A percentile compares a stretch with the other conserved stretches of the same genome.
These are phyloP conservation scores for Russula sp. DNA, from an alignment of 768 basidiomycete genomes.

Conservation along the genomic window DNA sequence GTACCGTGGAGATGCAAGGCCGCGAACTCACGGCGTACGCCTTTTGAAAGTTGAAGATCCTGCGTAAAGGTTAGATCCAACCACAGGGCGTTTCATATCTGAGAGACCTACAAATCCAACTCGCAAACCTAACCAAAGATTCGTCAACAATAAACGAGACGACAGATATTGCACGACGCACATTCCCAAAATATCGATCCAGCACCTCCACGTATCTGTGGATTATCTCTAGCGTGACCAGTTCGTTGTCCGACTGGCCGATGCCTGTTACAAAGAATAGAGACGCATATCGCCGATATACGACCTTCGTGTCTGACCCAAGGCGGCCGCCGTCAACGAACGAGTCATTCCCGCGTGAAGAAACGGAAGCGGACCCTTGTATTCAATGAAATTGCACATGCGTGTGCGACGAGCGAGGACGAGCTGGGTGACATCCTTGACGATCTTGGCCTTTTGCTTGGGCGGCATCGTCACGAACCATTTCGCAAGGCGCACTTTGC, in stretches of 20 bases:
- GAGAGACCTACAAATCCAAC: slow-evolving; percentile 68
- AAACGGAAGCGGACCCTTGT: slow-evolving; percentile 65
- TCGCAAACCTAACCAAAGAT: slow-evolving; percentile 66
- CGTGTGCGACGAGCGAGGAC: slow-evolving; percentile 81
- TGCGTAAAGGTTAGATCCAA: slow-evolving; percentile 29
- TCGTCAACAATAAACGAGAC: neutral
- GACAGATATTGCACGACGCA: slow-evolving; percentile 35
- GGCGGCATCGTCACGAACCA: slow-evolving; percentile 87
- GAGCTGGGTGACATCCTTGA: slow-evolving; percentile 92
- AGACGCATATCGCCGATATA: slow-evolving; percentile 93
- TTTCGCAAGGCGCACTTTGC: slow-evolving; percentile 91
- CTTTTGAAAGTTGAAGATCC: slow-evolving; percentile 97
- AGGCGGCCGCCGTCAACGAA: neutral
- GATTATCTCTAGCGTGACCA: slow-evolving; percentile 86
- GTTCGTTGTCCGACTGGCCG: slow-evolving; percentile 80
- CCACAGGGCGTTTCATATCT: neutral
- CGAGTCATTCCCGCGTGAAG: neutral
- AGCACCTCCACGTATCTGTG: slow-evolving; percentile 94
- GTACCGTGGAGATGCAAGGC: neutral
- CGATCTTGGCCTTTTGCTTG: slow-evolving; percentile 82
- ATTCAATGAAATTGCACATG: slow-evolving; percentile 96
- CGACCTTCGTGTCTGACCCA: slow-evolving; percentile 67
- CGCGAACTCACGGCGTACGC: slow-evolving; percentile 65
- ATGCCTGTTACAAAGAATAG: slow-evolving; percentile 93
- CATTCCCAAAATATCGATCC: slow-evolving; percentile 81